Base-by-base conservation (phyloP, 805 yeast species). In the Saturnispora saitoi region DNA sequence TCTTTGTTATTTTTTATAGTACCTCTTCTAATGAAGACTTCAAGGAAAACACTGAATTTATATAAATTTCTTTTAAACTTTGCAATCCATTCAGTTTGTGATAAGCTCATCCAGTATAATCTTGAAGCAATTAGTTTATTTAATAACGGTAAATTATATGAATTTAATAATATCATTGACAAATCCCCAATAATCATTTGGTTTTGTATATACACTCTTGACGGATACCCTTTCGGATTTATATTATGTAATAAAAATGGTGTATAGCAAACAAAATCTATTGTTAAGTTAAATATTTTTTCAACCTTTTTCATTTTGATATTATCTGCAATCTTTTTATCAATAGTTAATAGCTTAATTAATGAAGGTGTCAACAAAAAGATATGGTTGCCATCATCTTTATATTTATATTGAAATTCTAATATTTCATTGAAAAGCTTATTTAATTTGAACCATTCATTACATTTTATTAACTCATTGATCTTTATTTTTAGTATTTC, bases 161-260 rank as follows among this genome's bases (percentile, higher is more conserved):
- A 28, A n/a, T 31, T 20, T n/a, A 49, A 49, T 38, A 51, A n/a
- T 14, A 38, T 32, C 4, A 14, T 28, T 4, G 53, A 39, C 17
- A 53, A 29, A n/a, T 42, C 40, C 19, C 40, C 37, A n/a, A 53
- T 29, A 36, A 49, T 24, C 14, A 20, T 22, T 26, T 51, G 52
- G 15, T 37, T n/a, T 26, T 43, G 37, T 9, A 53, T 32, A 32
- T 53, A 53, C 7, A 51, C 39, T 14, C 41, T 45, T 2, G 56
- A 51, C 9, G 47, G 22, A 29, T 49, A 53, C 14, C 47, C 47
- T 40, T 49, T 53, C 0, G 54, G 54, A 38, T 53, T 53, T 19
- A 51, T 22, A 3, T 42, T 10, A 15, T 36, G 17, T 24, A 53
- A 43, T n/a, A 36, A 24, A 14, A 28, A 38, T 17, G 54, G 49